These are phyloP conservation scores for Blumeria graminis DNA, from an alignment of 2,329 filamentous ascomycete species.

Conservation along the genomic window DNA sequence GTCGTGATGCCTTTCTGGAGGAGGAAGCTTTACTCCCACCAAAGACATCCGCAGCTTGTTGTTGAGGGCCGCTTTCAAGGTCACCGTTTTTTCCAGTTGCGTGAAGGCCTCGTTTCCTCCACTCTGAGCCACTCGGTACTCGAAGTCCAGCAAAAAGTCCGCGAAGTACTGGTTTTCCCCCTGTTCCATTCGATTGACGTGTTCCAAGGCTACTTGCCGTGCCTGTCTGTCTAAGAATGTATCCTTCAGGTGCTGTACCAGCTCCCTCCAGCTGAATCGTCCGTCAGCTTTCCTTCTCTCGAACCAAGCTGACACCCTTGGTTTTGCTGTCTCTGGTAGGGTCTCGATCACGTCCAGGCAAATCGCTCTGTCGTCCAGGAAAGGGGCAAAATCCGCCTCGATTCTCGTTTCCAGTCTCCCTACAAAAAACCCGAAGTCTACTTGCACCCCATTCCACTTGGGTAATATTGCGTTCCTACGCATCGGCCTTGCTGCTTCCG, in stretches of 20 bases:
- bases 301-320: not conserved
- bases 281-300: not conserved
- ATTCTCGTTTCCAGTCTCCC: not conserved
- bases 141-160: not conserved
- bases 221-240: not conserved
- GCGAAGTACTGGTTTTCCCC: not conserved
- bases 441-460: not conserved
- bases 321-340: not conserved
- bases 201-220: not conserved
- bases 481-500: too few species aligned
- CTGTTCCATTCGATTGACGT: not conserved
- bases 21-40: not conserved
- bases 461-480: not conserved
- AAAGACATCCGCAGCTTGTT: not conserved
- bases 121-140: not conserved
- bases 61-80: not conserved
- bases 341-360: not conserved
- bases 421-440: not conserved
- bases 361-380: not conserved
- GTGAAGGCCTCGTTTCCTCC: not conserved
- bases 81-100: not conserved
- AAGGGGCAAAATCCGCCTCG: not conserved
- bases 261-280: not conserved
- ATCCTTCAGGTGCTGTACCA: not conserved
- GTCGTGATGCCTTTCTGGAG: not conserved